Conservation (phyloP, 2,329 filamentous ascomycete species). For the Aurifilum marmelostoma region DNA sequence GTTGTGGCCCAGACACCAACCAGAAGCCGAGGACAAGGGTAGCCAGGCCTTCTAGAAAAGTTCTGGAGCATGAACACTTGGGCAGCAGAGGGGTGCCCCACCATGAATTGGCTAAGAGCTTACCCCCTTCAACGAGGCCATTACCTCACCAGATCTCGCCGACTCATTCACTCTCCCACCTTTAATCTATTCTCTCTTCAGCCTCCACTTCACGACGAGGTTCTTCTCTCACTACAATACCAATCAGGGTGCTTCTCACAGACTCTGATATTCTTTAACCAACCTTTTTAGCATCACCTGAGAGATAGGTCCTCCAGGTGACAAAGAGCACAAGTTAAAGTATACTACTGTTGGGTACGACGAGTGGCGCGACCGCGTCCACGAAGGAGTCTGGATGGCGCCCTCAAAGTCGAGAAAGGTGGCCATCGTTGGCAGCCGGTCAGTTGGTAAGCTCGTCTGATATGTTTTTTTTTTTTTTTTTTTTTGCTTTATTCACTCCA, state of each 20-base stretch:
- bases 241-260: background rate
- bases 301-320: conserved; percentile 15
- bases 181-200: background rate
- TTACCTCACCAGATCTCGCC: conserved; percentile 5
- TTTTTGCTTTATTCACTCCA: background rate
- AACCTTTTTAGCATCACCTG: background rate
- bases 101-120: conserved; percentile 13
- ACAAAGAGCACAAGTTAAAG: conserved; percentile 10
- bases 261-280: background rate
- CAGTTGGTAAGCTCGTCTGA: conserved; percentile 61
- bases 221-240: background rate
- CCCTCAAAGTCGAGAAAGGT: conserved; percentile 90
- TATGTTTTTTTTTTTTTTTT: background rate
- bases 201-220: background rate
- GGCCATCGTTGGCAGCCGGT: conserved; percentile 92
- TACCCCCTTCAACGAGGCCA: conserved; percentile 1
- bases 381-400: conserved; percentile 39
- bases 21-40: conserved; percentile 15
- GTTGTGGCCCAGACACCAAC: background rate
- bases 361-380: conserved; percentile 16
- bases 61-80: conserved; percentile 15
- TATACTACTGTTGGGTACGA: conserved; percentile 7
- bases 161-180: conserved; percentile 5
- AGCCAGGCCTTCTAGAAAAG: conserved; percentile 17
- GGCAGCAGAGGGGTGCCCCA: conserved; percentile 8